Conservation (phyloP, 177 flowering plant genomes). For the Tripterygium wilfordii region DNA sequence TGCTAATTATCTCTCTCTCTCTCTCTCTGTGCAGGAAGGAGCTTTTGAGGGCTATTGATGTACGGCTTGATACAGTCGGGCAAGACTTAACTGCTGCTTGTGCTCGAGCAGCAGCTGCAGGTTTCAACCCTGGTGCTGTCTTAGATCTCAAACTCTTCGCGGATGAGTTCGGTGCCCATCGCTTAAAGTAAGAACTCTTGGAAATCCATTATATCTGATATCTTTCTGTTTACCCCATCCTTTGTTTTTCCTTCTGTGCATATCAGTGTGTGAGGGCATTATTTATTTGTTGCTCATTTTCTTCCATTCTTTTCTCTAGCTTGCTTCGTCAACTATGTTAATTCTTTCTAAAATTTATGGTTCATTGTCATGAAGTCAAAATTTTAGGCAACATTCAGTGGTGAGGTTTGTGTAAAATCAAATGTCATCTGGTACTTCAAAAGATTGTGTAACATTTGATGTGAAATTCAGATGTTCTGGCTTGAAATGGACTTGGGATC, state of each 20-base stretch:
- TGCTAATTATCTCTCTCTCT: background rate
- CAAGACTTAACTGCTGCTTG: slow-evolving; percentile 73
- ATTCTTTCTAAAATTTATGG: too few species aligned
- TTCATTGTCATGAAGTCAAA: too few species aligned
- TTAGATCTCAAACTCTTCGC: slow-evolving; percentile 79
- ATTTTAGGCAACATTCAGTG: too few species aligned
- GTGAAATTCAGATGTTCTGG: background rate
- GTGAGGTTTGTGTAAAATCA: too few species aligned
- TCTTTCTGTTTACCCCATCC: too few species aligned
- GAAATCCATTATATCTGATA: background rate
- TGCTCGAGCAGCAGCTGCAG: slow-evolving; percentile 80
- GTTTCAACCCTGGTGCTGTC: slow-evolving; percentile 69
- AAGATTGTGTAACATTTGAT: too few species aligned
- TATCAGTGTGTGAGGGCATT: background rate
- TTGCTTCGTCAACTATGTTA: too few species aligned
- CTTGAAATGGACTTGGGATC: background rate
- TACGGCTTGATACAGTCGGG: slow-evolving; percentile 62
- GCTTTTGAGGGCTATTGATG: slow-evolving; percentile 88
- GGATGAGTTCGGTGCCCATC: slow-evolving; percentile 76
- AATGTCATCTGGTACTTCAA: too few species aligned
- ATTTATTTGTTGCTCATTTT: background rate
- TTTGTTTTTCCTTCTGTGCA: too few species aligned
- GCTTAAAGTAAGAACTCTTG: slow-evolving; percentile 61
- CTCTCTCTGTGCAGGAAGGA: slow-evolving; percentile 90
- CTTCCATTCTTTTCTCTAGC: too few species aligned